phyloP scores from a whole-genome alignment of 2,329 filamentous ascomycete species.

The Hypoxylon sp. region DNA sequence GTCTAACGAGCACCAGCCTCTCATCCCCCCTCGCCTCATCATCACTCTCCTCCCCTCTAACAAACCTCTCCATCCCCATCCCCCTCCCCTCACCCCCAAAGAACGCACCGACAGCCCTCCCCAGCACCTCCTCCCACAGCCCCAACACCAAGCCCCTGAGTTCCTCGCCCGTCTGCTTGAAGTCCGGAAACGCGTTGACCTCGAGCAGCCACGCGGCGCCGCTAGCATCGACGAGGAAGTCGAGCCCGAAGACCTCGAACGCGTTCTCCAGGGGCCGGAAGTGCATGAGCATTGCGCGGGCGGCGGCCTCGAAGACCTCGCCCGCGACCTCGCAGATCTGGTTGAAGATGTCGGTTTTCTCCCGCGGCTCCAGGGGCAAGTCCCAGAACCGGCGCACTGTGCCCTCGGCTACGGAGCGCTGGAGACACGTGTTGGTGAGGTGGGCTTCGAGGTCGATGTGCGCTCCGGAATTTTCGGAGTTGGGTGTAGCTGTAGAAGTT shows the following conservation, averaged over 20 bases:
- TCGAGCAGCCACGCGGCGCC: constrained; percentile 84
- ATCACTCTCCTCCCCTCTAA: constrained; percentile 40
- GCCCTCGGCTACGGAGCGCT: constrained; percentile 73
- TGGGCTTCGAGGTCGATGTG: constrained; percentile 76
- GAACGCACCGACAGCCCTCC: constrained; percentile 76
- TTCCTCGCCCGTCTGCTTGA: constrained; percentile 87
- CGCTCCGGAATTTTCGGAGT: constrained; percentile 49
- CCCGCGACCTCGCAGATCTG: constrained; percentile 83
- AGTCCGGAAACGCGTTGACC: constrained; percentile 97
- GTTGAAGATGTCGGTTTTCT: constrained; percentile 74
- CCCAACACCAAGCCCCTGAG: constrained; percentile 79
- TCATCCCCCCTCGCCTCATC: constrained; percentile 52
- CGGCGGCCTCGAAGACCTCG: constrained; percentile 89
- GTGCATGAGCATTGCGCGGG: constrained; percentile 85
- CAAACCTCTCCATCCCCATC: constrained; percentile 28
- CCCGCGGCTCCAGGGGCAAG: constrained; percentile 60
- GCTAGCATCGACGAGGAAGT: constrained; percentile 83
- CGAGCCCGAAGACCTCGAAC: constrained; percentile 93
- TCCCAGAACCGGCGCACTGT: constrained; percentile 83
- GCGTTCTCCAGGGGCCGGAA: constrained; percentile 91
- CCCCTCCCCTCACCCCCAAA: constrained; percentile 65
- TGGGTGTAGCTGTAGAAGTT: constrained; percentile 49
- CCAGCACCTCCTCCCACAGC: constrained; percentile 82
- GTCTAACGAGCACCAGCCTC: constrained; percentile 67
- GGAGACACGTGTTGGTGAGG: constrained; percentile 95